phyloP scores from a whole-genome alignment of 441 rosid species.

The Adansonia madagascariensis region DNA sequence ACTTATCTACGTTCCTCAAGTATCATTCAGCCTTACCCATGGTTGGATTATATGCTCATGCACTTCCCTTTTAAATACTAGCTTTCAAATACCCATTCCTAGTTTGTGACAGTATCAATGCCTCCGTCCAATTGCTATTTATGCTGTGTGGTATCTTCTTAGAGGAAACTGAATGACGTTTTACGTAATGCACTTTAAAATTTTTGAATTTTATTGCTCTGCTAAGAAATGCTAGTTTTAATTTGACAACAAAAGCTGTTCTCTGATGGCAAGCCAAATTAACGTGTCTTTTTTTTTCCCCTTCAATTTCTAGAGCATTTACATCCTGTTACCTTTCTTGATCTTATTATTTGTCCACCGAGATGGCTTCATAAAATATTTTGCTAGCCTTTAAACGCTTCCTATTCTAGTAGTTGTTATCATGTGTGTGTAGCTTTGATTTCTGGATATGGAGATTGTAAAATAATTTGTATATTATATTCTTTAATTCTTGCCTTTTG shows the following conservation, averaged over 20 bases:
- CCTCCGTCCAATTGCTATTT: background rate
- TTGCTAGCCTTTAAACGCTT: background rate
- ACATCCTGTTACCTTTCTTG: background rate
- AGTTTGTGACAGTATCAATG: conserved; percentile 5
- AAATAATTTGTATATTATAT: conserved; percentile 9
- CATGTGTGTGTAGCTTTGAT: background rate
- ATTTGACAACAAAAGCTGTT: conserved; percentile 6
- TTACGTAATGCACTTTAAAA: background rate
- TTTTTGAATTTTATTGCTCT: background rate
- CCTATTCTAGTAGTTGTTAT: background rate
- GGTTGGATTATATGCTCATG: background rate
- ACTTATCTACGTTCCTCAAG: background rate
- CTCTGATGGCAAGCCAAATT: background rate
- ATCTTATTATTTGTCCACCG: background rate
- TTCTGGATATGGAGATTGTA: conserved; percentile 4
- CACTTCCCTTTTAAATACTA: background rate
- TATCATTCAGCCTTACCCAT: background rate
- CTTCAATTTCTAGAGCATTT: background rate
- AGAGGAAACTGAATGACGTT: background rate
- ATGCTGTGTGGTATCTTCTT: background rate
- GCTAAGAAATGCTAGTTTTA: conserved; percentile 2
- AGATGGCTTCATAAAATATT: background rate
- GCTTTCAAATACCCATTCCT: background rate
- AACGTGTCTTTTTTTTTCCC: background rate
- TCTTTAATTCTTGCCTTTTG: conserved; percentile 32